Evolutionary conservation across 140 eudicot species (phyloP).

Genomic region (Stevia rebaudiana): DNA sequence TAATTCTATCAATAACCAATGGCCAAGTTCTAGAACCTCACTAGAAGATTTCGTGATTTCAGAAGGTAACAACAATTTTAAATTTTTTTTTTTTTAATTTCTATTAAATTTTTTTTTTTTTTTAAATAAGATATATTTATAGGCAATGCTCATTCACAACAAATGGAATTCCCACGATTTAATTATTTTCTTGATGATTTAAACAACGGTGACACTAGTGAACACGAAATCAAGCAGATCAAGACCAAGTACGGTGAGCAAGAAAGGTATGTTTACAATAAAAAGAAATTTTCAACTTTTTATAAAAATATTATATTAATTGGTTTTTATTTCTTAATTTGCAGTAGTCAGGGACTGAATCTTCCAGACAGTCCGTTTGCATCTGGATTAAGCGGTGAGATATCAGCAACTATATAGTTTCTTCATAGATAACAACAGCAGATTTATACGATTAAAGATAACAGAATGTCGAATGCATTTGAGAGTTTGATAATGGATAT

Average conservation of each 20-base stretch:
- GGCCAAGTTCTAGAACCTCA: slow-evolving; percentile 42
- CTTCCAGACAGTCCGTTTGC: slow-evolving; percentile 92
- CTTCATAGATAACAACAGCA: slow-evolving; percentile 22
- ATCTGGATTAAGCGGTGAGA: slow-evolving; percentile 41
- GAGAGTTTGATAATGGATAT: slow-evolving; percentile 17
- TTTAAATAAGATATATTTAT: not conserved
- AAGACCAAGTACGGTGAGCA: slow-evolving; percentile 37
- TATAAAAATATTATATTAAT: not conserved
- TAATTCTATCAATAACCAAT: slow-evolving; percentile 24
- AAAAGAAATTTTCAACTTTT: not conserved
- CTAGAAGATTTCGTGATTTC: slow-evolving; percentile 40
- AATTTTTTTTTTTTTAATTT: not conserved
- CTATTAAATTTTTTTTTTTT: not conserved
- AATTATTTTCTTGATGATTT: slow-evolving; percentile 42
- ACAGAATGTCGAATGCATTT: slow-evolving; percentile 19
- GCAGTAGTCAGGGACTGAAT: slow-evolving; percentile 51
- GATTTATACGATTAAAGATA: slow-evolving; percentile 32
- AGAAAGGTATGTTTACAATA: slow-evolving; percentile 46
- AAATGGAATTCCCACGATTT: slow-evolving; percentile 36
- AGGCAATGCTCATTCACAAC: slow-evolving; percentile 34
- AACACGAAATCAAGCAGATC: slow-evolving; percentile 39
- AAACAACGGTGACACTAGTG: slow-evolving; percentile 38
- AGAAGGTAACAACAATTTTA: slow-evolving; percentile 39
- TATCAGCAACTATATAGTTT: slow-evolving; percentile 53
- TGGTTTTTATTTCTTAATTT: slow-evolving; percentile 2